A percentile compares a stretch with the other conserved stretches of the same genome.
phyloP scores from a whole-genome alignment of 2,329 filamentous ascomycete species.

The Graphilbum fragrans region DNA sequence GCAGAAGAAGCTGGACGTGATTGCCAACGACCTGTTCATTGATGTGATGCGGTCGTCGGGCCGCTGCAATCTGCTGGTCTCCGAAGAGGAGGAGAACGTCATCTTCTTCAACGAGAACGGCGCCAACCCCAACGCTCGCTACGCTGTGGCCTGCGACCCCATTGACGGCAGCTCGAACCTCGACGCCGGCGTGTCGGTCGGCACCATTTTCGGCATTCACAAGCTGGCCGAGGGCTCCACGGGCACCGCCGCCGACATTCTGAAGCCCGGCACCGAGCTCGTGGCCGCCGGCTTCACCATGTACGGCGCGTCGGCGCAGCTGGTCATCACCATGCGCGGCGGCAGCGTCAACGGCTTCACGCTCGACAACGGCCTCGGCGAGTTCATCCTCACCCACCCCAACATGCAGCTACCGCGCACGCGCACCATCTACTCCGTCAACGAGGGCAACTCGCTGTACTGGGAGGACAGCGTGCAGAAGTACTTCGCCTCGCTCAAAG shows the following conservation, averaged over 20 bases:
- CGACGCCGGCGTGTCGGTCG: constrained; percentile 93
- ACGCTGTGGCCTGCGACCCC: constrained; percentile 93
- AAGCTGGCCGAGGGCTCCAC: constrained; percentile 67
- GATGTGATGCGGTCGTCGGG: constrained; percentile 87
- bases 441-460: constrained; percentile 96
- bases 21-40: constrained; percentile 96
- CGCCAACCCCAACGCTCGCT: constrained; percentile 49
- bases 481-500: constrained; percentile 86
- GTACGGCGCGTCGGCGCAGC: constrained; percentile 94
- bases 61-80: constrained; percentile 86
- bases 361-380: constrained; percentile 87
- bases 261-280: constrained; percentile 81
- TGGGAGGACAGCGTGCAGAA: constrained; percentile 81
- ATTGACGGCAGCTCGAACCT: constrained; percentile 97
- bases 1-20: constrained; percentile 99
- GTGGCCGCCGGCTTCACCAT: constrained; percentile 98
- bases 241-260: constrained; percentile 72
- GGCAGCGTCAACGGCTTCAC: constrained; percentile 95
- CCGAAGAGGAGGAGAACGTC: constrained; percentile 89
- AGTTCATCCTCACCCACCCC: constrained; percentile 97
- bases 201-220: constrained; percentile 93
- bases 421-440: constrained; percentile 89
- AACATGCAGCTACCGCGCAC: constrained; percentile 77
- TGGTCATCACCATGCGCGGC: constrained; percentile 94
- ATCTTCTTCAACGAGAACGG: constrained; percentile 61